Percentiles rank a stretch among this genome's conserved stretches.
These are phyloP conservation scores for Coniella vitis DNA, from an alignment of 2,329 filamentous ascomycete species.

Conservation along the genomic window DNA sequence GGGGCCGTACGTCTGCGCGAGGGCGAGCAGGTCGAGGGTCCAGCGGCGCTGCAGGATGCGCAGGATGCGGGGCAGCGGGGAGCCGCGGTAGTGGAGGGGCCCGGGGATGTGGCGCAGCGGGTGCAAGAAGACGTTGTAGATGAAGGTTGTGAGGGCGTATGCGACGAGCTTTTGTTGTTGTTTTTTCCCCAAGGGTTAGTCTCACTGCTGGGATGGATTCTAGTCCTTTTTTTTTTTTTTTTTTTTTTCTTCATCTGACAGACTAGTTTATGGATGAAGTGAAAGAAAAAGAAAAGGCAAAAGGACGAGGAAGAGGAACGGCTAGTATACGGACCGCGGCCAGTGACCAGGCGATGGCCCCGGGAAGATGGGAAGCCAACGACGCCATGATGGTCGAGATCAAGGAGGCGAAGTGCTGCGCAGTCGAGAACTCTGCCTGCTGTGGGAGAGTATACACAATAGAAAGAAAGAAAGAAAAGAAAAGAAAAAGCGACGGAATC, in stretches of 20 bases:
- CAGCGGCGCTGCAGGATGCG: constrained; percentile 5
- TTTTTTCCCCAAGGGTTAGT: too few species aligned
- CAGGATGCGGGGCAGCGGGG: not conserved
- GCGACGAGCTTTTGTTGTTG: constrained; percentile 1
- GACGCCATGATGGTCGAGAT: constrained; percentile 1
- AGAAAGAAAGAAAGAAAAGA: too few species aligned
- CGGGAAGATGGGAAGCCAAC: not conserved
- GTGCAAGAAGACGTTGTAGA: constrained; percentile 16
- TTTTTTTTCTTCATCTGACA: too few species aligned
- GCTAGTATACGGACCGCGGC: not conserved
- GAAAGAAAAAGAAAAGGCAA: too few species aligned
- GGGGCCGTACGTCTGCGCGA: constrained; percentile 17
- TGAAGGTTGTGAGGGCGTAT: not conserved
- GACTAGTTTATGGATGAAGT: too few species aligned
- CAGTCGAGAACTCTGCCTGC: too few species aligned
- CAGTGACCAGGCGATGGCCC: constrained; percentile 4
- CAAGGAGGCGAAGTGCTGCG: too few species aligned
- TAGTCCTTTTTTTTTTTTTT: too few species aligned
- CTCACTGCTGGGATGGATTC: too few species aligned
- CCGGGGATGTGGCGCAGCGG: constrained; percentile 12
- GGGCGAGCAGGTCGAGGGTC: not conserved
- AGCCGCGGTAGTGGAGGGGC: constrained; percentile 9
- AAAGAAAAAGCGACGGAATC: too few species aligned
- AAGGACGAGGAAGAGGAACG: not conserved
- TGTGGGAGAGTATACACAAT: too few species aligned